These are phyloP conservation scores for Arabidopsis suecica DNA, from an alignment of 345 rosid species.

Conservation along the genomic window DNA sequence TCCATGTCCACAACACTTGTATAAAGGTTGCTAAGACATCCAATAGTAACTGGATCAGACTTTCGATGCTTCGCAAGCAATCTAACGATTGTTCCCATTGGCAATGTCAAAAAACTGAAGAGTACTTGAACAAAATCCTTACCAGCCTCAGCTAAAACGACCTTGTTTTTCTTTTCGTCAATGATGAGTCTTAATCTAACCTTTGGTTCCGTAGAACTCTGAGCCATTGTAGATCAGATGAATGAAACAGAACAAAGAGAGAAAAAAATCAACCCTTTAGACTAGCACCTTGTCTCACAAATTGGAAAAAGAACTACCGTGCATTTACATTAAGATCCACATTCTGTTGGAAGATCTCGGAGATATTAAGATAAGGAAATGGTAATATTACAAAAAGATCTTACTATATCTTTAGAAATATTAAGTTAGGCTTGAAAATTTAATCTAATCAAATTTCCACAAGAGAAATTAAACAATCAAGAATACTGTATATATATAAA, in stretches of 20 bases:
- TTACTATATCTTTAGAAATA: background rate
- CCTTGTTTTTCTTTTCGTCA: conserved; percentile 28
- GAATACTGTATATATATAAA: background rate
- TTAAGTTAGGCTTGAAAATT: background rate
- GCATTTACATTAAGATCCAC: background rate
- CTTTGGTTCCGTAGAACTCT: background rate
- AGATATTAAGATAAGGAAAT: background rate
- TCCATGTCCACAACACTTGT: conserved; percentile 14
- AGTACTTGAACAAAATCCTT: conserved; percentile 32
- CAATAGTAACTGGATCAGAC: background rate
- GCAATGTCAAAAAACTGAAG: conserved; percentile 23
- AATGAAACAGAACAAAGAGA: background rate
- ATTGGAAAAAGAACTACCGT: background rate
- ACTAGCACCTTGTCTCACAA: background rate
- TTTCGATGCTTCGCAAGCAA: conserved; percentile 1
- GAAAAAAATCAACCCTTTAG: background rate
- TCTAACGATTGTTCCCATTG: conserved; percentile 24
- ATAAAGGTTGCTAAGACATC: conserved; percentile 29
- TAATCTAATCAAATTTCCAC: background rate
- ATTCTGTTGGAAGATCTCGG: no score
- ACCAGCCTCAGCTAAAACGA: conserved; percentile 21
- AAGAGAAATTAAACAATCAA: background rate
- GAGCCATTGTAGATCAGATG: background rate
- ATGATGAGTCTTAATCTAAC: conserved; percentile 25
- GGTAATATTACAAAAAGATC: background rate